These are phyloP conservation scores for Lablab purpureus DNA, from an alignment of 306 rosid species.

Conservation along the genomic window DNA sequence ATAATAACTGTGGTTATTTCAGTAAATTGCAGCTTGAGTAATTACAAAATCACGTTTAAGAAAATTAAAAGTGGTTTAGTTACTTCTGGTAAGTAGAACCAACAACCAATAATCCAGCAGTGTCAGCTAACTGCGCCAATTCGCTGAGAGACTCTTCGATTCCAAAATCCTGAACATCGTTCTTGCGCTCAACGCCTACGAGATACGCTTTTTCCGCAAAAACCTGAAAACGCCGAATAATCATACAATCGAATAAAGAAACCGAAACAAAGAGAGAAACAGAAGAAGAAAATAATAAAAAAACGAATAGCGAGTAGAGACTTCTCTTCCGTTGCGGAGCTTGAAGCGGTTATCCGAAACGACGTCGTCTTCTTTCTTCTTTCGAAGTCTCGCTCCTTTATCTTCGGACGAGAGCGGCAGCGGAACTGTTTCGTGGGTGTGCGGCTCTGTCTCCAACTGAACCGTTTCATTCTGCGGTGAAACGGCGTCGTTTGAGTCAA, in stretches of 20 bases:
- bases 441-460: slow-evolving; percentile 19
- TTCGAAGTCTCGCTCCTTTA: slow-evolving; percentile 50
- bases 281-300: neutral
- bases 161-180: slow-evolving; percentile 63
- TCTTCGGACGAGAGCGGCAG: neutral
- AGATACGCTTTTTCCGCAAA: slow-evolving; percentile 90
- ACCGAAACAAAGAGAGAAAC: neutral
- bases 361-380: slow-evolving; percentile 57
- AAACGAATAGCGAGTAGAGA: neutral
- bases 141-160: slow-evolving; percentile 81
- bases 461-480: slow-evolving; percentile 34
- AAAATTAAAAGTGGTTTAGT: slow-evolving; percentile 51
- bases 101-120: slow-evolving; percentile 89
- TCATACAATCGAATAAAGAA: neutral
- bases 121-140: slow-evolving; percentile 88
- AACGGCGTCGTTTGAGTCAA: slow-evolving; percentile 41
- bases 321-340: slow-evolving; percentile 90
- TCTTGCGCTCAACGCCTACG: slow-evolving; percentile 85
- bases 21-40: slow-evolving; percentile 9
- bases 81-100: slow-evolving; percentile 90
- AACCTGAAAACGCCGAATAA: slow-evolving; percentile 51
- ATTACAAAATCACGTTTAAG: neutral
- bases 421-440: neutral
- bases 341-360: slow-evolving; percentile 68
- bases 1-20: neutral